Evolutionary conservation across 2,329 filamentous ascomycete genomes (phyloP), one percentile per base, ranked within the genome.

Genomic region (Cytospora mali): DNA sequence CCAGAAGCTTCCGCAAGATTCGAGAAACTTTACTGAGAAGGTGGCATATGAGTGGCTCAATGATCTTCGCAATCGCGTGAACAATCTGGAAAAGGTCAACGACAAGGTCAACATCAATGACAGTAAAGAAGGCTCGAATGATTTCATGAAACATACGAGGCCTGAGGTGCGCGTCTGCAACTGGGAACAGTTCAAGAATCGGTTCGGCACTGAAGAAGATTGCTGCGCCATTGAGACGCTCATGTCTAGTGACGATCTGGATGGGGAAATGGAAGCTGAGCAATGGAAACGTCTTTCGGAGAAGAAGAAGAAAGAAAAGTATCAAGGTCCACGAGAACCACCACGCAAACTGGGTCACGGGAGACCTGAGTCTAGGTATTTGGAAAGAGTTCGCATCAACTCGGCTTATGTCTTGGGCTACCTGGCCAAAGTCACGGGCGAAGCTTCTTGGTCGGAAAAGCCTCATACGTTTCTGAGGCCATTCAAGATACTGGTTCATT

Each of bases 131-230:
- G 48, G 10, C 3, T 23, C 27, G 2, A 9, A 55, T 21, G n/a
- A n/a, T 6, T 56, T 23, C 27, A 33, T 51, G 58, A 29, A 10
- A 16, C 51, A 39, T 1, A 58, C 55, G 3, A 58, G 4, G 29
- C 49, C 54, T 5, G 54, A 48, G 46, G 31, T 49, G 11, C 25
- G 25, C 2, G 31, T 48, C 3, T 58, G 60, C 27, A 39, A 52
- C 31, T 62, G 60, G 60, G 54, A 58, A 9, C 6, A 42, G 13
- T 62, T 58, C 60, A 62, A 62, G 60, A 62, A 62, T 4, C 49
- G 46, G 11, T 62, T 39, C 10, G 16, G 18, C 3, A 33, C 51
- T 9, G 54, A 52, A 10, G 23, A 58, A 13, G 33, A 25, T 10
- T 18, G 16, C 5, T 58, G n/a, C 29, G 29, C 54, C n/a, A 58